Base-by-base conservation (phyloP, 495 filamentous ascomycete species). In the Extremus antarcticus region DNA sequence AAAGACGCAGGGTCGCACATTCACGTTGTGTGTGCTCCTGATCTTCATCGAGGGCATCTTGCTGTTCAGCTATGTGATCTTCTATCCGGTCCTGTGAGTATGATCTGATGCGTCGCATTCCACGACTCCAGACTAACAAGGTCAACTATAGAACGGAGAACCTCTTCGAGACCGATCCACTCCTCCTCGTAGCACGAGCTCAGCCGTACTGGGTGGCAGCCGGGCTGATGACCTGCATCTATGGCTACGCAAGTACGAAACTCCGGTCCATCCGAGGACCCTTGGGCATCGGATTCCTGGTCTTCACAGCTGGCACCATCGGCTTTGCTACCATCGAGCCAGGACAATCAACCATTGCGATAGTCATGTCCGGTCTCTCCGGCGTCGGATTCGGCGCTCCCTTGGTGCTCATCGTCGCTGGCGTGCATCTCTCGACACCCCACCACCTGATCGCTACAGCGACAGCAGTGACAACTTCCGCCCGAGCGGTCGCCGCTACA, bases 21-120 rank as follows among this genome's bases (percentile, higher is more conserved):
- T 58, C 24, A 35, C 56, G 16, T 16, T 58, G n/a, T 29, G 38
- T n/a, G 13, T 54, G 1, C 10, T 20, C 24, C 38, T 58, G 20
- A 58, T 54, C 23, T 58, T 58, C 41, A 21, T 47, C 32, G 56
- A 52, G 11, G 56, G 56, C 47, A 51, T 56, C 48, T 15, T 56
- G 4, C 47, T 56, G 7, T 56, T 56, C 54, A 17, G 15, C 13
- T 50, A 50, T 35, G 22, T 50, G 16, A 50, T 53, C 7, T 53
- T 53, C 16, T 53, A 38, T 24, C 25, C 50, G 8, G 32, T 43
- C 20, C 38, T 40, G 50, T 53, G 15, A 43, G 50, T 46, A 23
- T 16, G 10, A 40, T 40, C n/a, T n/a, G n/a, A n/a, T 40, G 35
- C n/a, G 35, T 40, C 35, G 9, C 35, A 40, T 40, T n/a, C n/a